Conservation (phyloP, 257 asterid species). For the Rubia yunnanensis region DNA sequence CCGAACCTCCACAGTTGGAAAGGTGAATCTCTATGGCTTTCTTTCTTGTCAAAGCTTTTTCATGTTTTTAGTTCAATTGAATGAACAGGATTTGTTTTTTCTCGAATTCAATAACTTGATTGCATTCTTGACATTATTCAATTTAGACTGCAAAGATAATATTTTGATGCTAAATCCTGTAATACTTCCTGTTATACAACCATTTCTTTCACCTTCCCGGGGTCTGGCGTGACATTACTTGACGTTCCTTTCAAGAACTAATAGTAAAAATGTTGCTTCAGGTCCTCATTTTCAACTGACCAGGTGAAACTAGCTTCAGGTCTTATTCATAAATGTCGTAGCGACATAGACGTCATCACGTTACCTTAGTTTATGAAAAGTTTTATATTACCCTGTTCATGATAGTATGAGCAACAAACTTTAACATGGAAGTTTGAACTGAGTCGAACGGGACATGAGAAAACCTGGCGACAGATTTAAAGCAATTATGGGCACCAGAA, state of each 20-base stretch:
- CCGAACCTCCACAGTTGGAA: conserved; percentile 53
- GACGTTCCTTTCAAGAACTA: neutral
- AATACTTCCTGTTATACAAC: neutral
- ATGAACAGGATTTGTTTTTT: neutral
- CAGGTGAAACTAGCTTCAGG: neutral
- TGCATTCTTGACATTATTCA: neutral
- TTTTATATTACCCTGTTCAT: neutral
- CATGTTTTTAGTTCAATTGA: neutral
- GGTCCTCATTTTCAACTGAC: neutral
- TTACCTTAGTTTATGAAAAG: neutral
- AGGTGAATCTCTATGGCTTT: conserved; percentile 29
- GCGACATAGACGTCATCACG: neutral
- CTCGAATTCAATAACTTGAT: neutral
- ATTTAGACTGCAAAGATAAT: neutral
- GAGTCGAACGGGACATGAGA: neutral
- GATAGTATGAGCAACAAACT: neutral
- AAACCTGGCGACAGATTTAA: neutral
- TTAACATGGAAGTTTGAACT: neutral
- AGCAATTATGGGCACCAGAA: neutral
- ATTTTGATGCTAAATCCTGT: neutral
- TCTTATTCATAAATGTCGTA: neutral
- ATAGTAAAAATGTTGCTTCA: neutral
- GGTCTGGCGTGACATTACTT: neutral
- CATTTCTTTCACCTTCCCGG: neutral
- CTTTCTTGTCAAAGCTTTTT: neutral